These are phyloP conservation scores for Tylopilus rubrobrunneus DNA, from an alignment of 768 basidiomycete genomes.

Conservation along the genomic window DNA sequence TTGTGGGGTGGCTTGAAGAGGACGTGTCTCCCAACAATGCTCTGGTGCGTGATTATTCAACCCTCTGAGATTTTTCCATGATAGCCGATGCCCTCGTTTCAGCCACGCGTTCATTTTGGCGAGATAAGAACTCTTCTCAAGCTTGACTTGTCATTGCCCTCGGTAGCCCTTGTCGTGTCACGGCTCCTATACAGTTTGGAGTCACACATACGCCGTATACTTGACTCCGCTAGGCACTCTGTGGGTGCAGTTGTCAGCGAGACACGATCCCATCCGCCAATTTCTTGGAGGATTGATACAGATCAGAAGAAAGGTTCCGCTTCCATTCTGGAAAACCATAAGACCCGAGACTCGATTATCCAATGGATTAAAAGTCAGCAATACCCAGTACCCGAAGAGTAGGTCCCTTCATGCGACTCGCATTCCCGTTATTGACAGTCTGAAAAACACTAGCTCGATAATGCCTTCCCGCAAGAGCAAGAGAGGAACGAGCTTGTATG, in stretches of 20 bases:
- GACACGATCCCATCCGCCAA: neutral
- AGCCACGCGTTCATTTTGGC: constrained; percentile 9
- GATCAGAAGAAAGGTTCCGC: neutral
- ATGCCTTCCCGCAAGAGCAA: neutral
- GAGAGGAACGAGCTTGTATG: neutral
- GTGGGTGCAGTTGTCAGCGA: neutral
- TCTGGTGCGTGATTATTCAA: neutral
- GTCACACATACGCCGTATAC: neutral
- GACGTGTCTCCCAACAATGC: neutral
- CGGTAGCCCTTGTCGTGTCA: neutral
- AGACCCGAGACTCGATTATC: neutral
- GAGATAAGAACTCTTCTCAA: neutral
- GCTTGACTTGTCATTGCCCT: constrained; percentile 6
- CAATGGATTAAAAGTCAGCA: neutral
- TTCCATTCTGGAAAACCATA: neutral
- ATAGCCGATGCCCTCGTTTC: neutral
- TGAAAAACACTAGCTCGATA: too few relatives aligned
- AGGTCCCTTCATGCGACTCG: neutral
- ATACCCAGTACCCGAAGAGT: neutral
- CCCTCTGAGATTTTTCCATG: neutral
- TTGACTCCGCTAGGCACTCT: neutral
- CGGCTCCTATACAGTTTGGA: constrained; percentile 1
- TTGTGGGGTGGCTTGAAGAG: constrained; percentile 5
- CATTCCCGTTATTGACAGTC: too few relatives aligned
- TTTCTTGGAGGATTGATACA: constrained; percentile 11